A percentile compares a stretch with the other conserved stretches of the same genome.
Conservation (phyloP, 495 filamentous ascomycete species). For the Penicillium tannophilum region DNA sequence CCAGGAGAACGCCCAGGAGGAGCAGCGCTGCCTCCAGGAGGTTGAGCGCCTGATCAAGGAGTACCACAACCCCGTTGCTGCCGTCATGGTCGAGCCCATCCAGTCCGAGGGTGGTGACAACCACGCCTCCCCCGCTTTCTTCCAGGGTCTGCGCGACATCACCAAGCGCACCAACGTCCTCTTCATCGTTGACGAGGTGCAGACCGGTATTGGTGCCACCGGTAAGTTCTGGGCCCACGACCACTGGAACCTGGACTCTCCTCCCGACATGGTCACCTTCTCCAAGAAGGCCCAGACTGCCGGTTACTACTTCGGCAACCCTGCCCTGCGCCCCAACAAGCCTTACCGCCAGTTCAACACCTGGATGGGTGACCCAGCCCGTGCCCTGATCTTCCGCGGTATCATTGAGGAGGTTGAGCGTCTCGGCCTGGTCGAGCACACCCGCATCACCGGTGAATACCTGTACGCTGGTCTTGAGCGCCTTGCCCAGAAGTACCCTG, state of each 20-base stretch:
- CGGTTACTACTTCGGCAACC: constrained; percentile 93
- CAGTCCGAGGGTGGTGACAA: constrained; percentile 99
- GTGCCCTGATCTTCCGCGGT: constrained; percentile 86
- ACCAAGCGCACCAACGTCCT: constrained; percentile 85
- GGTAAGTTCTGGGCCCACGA: constrained; percentile 99
- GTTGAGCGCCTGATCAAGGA: constrained; percentile 84
- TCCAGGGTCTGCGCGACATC: constrained; percentile 81
- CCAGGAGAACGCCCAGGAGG: constrained; percentile 80
- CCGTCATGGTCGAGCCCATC: constrained; percentile 91
- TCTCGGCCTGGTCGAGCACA: constrained; percentile 77
- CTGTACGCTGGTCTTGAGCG: constrained; percentile 70
- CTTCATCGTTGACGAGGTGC: constrained; percentile 97
- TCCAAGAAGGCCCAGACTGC: constrained; percentile 98
- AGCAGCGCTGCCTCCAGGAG: constrained; percentile 84
- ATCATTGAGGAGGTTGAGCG: constrained; percentile 89
- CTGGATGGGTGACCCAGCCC: constrained; percentile 97
- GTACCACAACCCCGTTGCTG: constrained; percentile 83
- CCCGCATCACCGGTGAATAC: constrained; percentile 80
- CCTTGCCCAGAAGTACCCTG: constrained; percentile 74
- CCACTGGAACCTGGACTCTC: constrained; percentile 83
- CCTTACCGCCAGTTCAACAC: constrained; percentile 99
- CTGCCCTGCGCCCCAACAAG: constrained; percentile 89
- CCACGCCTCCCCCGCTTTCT: constrained; percentile 93
- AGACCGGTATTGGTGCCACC: constrained; percentile 91
- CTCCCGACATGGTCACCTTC: constrained; percentile 98